phyloP scores from a whole-genome alignment of 2,329 filamentous ascomycete genomes.

The Torrubiella hemipterigena region DNA sequence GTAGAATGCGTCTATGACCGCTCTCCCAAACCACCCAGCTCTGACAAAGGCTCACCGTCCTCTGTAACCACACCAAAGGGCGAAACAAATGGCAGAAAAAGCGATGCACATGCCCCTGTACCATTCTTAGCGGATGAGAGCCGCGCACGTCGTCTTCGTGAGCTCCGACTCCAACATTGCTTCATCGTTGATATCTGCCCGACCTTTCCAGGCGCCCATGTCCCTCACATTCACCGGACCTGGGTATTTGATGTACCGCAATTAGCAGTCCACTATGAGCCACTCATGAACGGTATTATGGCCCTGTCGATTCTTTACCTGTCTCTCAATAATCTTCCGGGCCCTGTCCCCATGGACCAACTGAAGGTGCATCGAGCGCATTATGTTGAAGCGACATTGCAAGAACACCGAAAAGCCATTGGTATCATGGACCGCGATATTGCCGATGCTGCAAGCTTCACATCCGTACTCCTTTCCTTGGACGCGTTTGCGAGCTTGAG shows the following conservation, averaged over 20 bases:
- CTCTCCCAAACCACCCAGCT: neutral
- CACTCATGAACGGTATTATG: constrained; percentile 12
- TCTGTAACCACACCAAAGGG: neutral
- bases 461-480: constrained; percentile 11
- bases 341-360: neutral
- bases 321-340: constrained; percentile 1
- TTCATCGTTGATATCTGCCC: constrained; percentile 9
- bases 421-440: constrained; percentile 7
- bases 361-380: constrained; percentile 7
- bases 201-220: constrained; percentile 10
- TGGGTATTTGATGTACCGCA: constrained; percentile 11
- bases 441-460: constrained; percentile 12
- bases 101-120: constrained; percentile 1
- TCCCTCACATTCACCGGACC: constrained; percentile 6
- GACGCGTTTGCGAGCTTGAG: constrained; percentile 11
- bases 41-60: neutral
- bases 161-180: constrained; percentile 12
- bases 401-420: constrained; percentile 9
- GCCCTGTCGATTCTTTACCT: constrained; percentile 11
- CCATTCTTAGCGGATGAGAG: constrained; percentile 5
- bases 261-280: constrained; percentile 11
- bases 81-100: neutral
- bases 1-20: constrained; percentile 12
- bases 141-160: constrained; percentile 10
- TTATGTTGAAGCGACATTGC: constrained; percentile 11